Base-by-base conservation (phyloP, 257 asterid species). In the Fraxinus quadrangulata region DNA sequence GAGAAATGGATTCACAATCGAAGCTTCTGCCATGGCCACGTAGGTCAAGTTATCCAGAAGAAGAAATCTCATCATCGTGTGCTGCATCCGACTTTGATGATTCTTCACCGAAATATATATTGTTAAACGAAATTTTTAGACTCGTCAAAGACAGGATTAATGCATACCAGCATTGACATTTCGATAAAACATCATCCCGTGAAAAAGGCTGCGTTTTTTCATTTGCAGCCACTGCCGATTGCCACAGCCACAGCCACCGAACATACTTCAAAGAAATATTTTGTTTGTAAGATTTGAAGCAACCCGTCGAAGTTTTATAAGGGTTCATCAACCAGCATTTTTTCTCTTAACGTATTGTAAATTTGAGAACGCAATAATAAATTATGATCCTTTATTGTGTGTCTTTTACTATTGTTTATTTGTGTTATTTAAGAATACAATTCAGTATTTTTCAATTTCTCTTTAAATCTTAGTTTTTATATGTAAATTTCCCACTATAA, bases 91-190 rank as follows among this genome's bases (percentile, higher is more conserved):
- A 21, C 13, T 4, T 17, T n/a, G 0, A 3, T 5, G 69, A 61
- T 42, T 65, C 63, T 67, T 30, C 49, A 0, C 49, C 75, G 0
- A 6, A 68, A 12, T 83, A 83, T 42, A 77, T 71, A 14, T 80
- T 82, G 8, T 70, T 80, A 45, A 80, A 28, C 26, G 34, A 84
- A 83, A 1, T 42, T 80, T 11, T 26, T 73, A 0, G 79, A 0
- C 1, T 45, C 80, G 6, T 33, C 80, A 0, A 26, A n/a, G 3
- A 42, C 12, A 21, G 0, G 17, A 40, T 10, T 19, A 11, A 36
- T 42, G 16, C 19, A 5, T 75, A 31, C 21, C 5, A 14, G 30
- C 65, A 17, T 4, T 2, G 59, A 76, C 45, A 39, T 70, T 6
- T 16, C 47, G 14, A 78, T 82, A 21, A 40, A 63, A 71, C 16